A percentile compares a stretch with the other conserved stretches of the same genome.
phyloP scores from a whole-genome alignment of 768 basidiomycete species.

The Boletales sp. region DNA sequence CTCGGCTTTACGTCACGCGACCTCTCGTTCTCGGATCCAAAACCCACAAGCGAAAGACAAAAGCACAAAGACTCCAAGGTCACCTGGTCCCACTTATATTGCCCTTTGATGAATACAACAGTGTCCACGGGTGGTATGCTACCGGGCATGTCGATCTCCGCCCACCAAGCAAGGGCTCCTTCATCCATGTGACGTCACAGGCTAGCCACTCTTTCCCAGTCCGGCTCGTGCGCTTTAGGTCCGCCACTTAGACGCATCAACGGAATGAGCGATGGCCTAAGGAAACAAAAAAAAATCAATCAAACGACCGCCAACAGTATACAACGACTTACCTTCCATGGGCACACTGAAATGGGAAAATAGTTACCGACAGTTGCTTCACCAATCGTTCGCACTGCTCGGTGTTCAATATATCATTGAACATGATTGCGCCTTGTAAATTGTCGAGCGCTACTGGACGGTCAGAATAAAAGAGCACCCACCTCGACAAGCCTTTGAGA shows the following conservation, averaged over 20 bases:
- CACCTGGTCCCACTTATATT: neutral
- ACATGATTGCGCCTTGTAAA: conserved; percentile 88
- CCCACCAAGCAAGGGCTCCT: too few species aligned
- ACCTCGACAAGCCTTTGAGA: conserved; percentile 97
- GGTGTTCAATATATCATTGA: conserved; percentile 73
- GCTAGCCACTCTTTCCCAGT: conserved; percentile 23
- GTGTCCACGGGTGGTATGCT: too few species aligned
- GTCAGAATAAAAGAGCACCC: conserved; percentile 20
- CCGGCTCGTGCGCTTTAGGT: conserved; percentile 9
- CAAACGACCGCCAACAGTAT: neutral
- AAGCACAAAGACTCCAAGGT: neutral
- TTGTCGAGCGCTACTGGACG: conserved; percentile 1
- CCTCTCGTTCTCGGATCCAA: conserved; percentile 3
- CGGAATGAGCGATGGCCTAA: conserved; percentile 56
- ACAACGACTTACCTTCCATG: conserved; percentile 68
- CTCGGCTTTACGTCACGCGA: conserved; percentile 29
- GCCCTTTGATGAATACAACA: too few species aligned
- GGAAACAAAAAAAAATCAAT: neutral
- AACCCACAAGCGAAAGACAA: neutral
- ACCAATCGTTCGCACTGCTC: conserved; percentile 73
- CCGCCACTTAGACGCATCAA: conserved; percentile 32
- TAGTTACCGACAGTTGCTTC: conserved; percentile 60
- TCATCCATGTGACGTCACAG: conserved; percentile 8
- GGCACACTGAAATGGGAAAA: conserved; percentile 93
- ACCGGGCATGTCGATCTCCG: too few species aligned